Conservation (phyloP, 1,284 basidiomycete genomes). For the Apiotrichum mycotoxinovorans region DNA sequence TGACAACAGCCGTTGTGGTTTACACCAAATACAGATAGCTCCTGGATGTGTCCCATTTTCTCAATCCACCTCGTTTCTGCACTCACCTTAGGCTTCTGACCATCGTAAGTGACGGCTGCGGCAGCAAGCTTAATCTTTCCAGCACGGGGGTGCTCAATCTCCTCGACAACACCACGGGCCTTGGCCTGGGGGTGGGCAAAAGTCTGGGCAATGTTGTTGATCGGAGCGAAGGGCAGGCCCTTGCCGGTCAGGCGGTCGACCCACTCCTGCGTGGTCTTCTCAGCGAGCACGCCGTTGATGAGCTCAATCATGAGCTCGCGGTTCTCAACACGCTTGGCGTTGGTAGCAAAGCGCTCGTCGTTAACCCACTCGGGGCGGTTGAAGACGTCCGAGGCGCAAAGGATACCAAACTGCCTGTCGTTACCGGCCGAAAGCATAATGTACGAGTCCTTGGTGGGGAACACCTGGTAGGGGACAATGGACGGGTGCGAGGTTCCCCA, state of each 20-base stretch:
- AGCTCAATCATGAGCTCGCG: conserved; percentile 67
- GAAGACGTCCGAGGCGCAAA: conserved; percentile 42
- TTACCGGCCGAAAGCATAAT: conserved; percentile 94
- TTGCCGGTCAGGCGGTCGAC: conserved; percentile 66
- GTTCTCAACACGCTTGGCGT: conserved; percentile 71
- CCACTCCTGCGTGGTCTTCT: conserved; percentile 66
- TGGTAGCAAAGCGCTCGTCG: conserved; percentile 63
- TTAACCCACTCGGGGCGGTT: conserved; percentile 38
- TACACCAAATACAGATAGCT: too few relatives aligned
- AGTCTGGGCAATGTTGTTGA: conserved; percentile 86
- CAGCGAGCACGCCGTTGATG: conserved; percentile 63
- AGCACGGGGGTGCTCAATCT: conserved; percentile 70
- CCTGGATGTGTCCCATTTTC: too few relatives aligned
- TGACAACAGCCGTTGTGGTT: background rate
- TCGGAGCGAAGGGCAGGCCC: conserved; percentile 81
- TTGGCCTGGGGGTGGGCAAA: conserved; percentile 86
- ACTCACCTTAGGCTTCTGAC: conserved; percentile 56
- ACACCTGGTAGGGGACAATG: conserved; percentile 87
- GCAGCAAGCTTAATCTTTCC: conserved; percentile 82
- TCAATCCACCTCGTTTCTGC: background rate
- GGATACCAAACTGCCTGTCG: conserved; percentile 66
- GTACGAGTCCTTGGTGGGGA: conserved; percentile 81
- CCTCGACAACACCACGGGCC: conserved; percentile 60
- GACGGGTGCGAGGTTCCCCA: conserved; percentile 87
- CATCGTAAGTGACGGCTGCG: conserved; percentile 84